These are phyloP conservation scores for Pseudogymnoascus sp. DNA, from an alignment of 2,329 filamentous ascomycete genomes.

Conservation along the genomic window DNA sequence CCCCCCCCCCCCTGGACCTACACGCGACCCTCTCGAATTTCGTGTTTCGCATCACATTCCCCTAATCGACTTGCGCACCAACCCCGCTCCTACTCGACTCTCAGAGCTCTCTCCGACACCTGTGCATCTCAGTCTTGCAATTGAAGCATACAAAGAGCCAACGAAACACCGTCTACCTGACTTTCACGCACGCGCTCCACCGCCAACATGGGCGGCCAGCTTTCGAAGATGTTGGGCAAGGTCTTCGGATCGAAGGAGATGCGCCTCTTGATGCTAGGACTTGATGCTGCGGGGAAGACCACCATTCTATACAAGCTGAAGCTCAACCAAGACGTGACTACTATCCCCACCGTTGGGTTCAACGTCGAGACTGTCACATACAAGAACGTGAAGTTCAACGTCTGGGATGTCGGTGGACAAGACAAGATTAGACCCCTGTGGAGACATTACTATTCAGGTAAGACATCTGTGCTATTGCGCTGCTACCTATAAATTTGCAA, in stretches of 20 bases:
- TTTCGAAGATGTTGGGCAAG: conserved; percentile 97
- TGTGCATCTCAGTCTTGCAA: neutral
- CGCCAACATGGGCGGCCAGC: conserved; percentile 75
- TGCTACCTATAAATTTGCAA: conserved; percentile 1
- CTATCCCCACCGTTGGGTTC: conserved; percentile 96
- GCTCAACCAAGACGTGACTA: conserved; percentile 95
- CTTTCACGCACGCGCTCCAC: conserved; percentile 8
- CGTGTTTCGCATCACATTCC: conserved; percentile 6
- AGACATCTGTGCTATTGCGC: conserved; percentile 30
- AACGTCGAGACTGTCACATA: conserved; percentile 99
- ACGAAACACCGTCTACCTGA: neutral
- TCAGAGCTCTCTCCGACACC: neutral
- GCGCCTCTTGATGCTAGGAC: conserved; percentile 94
- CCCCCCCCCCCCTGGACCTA: neutral
- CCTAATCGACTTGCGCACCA: neutral
- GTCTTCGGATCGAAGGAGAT: conserved; percentile 99
- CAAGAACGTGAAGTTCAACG: conserved; percentile 99
- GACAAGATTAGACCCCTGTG: conserved; percentile 97
- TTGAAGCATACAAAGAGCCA: neutral
- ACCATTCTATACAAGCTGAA: conserved; percentile 99
- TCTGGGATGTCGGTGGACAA: conserved; percentile 98
- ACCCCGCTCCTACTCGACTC: conserved; percentile 1
- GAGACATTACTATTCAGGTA: conserved; percentile 92
- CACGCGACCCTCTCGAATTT: conserved; percentile 6
- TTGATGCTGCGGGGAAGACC: conserved; percentile 97